Evolutionary conservation across 1,284 basidiomycete species (phyloP), one percentile per base, ranked within the genome.

Genomic region (Agaricales sp.): DNA sequence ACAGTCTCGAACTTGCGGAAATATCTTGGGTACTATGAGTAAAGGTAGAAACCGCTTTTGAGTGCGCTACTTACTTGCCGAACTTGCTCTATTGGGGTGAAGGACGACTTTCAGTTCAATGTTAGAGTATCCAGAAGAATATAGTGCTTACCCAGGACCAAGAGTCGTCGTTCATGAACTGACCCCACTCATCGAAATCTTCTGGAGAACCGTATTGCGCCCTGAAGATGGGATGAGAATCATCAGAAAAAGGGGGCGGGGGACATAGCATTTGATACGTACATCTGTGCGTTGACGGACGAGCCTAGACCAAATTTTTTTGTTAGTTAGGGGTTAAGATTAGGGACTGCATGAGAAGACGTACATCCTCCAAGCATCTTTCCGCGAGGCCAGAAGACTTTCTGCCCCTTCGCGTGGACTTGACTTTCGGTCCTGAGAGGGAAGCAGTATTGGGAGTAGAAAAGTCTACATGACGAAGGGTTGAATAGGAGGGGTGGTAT

Each of bases 1-100:
- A 69, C 82, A 19, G 63, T 68, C 58, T 84, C 80, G 43, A 82
- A 80, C 58, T 80, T 82, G 26, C 58, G 65, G 55, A 83, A 78
- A 53, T 81, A 83, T 13, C 80, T 82, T 43, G 35, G 45, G 24
- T 21, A 16, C 12, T 16, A 4, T 41, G 8, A 20, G 19, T 20
- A 4, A 20, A 8, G 8, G 6, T 41, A 16, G 18, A 16, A 16
- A 20, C 39, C 6, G 39, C 13, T n/a, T n/a, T n/a, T n/a, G 39
- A 41, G 8, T 6, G 26, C 26, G 14, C 26, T 6, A 20, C 39
- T n/a, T 18, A 41, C 39, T 41, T 41, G 6, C 39, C 19, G 39
- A 41, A 41, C 8, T 41, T 41, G 13, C n/a, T 8, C 39, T 41
- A 20, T 6, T 4, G 18, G 18, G 14, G 26, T 30, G 26, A n/a